Conservation (phyloP, 2,329 filamentous ascomycete species). For the Pyrenophora graminea region DNA sequence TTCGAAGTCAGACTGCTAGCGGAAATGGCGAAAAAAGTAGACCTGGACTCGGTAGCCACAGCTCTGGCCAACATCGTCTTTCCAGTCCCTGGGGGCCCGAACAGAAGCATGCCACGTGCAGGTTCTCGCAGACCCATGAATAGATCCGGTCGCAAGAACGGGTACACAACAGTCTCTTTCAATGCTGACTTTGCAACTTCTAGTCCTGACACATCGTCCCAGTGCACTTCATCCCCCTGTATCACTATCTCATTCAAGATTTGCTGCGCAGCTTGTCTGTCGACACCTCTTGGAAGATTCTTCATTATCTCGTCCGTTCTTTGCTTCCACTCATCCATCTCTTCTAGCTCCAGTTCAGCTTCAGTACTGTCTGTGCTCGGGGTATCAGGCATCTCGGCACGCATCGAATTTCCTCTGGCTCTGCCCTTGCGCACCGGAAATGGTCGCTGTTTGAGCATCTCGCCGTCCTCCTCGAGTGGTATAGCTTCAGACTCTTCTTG, state of each 20-base stretch:
- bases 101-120: conserved; percentile 91
- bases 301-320: conserved; percentile 62
- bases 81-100: conserved; percentile 95
- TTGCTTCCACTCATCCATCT: conserved; percentile 45
- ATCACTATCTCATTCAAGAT: conserved; percentile 97
- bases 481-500: conserved; percentile 28
- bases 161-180: conserved; percentile 95
- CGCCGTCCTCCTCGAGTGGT: conserved; percentile 25
- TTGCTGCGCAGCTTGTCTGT: conserved; percentile 80
- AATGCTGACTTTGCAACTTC: conserved; percentile 88
- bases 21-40: conserved; percentile 96
- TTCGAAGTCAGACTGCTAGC: conserved; percentile 94
- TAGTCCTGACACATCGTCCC: conserved; percentile 89
- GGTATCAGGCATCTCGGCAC: conserved; percentile 39
- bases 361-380: conserved; percentile 35
- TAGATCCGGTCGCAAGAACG: conserved; percentile 89
- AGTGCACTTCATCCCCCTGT: conserved; percentile 90
- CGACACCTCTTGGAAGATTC: conserved; percentile 78
- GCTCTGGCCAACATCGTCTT: conserved; percentile 97
- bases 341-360: conserved; percentile 26
- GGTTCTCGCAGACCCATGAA: conserved; percentile 96
- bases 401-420: conserved; percentile 35
- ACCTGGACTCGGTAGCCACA: conserved; percentile 91
- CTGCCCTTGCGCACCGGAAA: conserved; percentile 35
- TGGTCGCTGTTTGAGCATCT: conserved; percentile 23